A percentile compares a stretch with the other conserved stretches of the same genome.
These are phyloP conservation scores for Suillus americanus DNA, from an alignment of 768 basidiomycete species.

Conservation along the genomic window DNA sequence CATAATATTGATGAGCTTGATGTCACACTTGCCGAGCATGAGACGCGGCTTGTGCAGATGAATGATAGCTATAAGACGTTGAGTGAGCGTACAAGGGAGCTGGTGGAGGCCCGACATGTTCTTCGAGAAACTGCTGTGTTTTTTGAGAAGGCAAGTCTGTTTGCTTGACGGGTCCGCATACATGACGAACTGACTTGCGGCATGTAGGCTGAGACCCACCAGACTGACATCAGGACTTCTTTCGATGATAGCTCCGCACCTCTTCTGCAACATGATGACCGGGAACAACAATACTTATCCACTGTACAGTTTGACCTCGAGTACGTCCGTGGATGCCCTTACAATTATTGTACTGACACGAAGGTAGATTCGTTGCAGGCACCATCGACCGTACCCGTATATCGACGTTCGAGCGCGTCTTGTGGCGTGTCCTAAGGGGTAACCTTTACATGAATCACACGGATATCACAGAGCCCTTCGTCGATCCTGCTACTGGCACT, in stretches of 20 bases:
- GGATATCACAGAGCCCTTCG: conserved; percentile 90
- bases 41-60: conserved; percentile 83
- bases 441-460: conserved; percentile 99
- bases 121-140: conserved; percentile 94
- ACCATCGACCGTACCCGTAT: conserved; percentile 92
- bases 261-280: conserved; percentile 88
- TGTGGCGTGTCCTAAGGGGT: conserved; percentile 97
- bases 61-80: conserved; percentile 90
- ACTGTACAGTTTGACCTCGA: conserved; percentile 83
- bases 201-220: conserved; percentile 71
- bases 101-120: conserved; percentile 93
- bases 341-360: not conserved
- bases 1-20: conserved; percentile 95
- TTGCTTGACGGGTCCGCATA: not conserved
- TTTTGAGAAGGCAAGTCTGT: conserved; percentile 72
- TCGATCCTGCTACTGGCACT: conserved; percentile 77
- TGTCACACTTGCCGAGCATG: conserved; percentile 82
- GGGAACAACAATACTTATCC: conserved; percentile 59
- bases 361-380: conserved; percentile 84
- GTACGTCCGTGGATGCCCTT: conserved; percentile 40
- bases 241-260: conserved; percentile 92
- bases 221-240: conserved; percentile 79
- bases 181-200: conserved; percentile 11
- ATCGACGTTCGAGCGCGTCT: conserved; percentile 92
- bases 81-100: conserved; percentile 80